Base-by-base conservation (phyloP, 78 protist genomes). In the Dictyostelium capitatum region DNA sequence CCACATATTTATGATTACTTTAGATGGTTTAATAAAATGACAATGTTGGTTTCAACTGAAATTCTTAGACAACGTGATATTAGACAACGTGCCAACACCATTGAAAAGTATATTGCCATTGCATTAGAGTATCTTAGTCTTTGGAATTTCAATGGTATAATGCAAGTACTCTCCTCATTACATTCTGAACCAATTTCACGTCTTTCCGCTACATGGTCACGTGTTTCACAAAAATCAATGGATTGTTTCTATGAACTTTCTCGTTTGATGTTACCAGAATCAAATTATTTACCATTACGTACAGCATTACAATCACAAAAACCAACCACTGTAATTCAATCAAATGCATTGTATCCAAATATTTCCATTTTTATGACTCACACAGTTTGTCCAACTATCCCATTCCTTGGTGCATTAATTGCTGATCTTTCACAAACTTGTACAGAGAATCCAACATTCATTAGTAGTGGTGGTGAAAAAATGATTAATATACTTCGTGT, bases 81-180 rank as follows among this genome's bases (percentile, higher is more conserved):
- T 20, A 53, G 50, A 28, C 51, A 51, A 15, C 51, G 95, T 43
- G 77, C 89, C 0, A 59, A 50, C 0, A 69, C 50, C 20, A 57
- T 90, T 30, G 89, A 90, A 23, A 54, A 80, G 17, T 80, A 82
- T 32, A 90, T 90, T 46, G 10, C 78, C 43, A 74, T 90, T 51
- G 87, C 95, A 3, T 14, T 72, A 2, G 83, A 90, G 28, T 92
- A 79, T 54, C 83, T 92, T 25, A 48, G 69, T 12, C 79, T 83
- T 11, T 79, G 91, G 82, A 92, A 92, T 50, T 92, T 92, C 59
- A 92, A 92, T 46, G 95, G 90, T 56, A 65, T 92, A 19, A 92
- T 92, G 95, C 92, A 92, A 23, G 56, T 92, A 6, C 46, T 92
- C 10, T 46, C 62, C 20, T 82, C 92, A 19, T 83, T 92, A 15